Percentiles rank a stretch among this genome's conserved stretches.
Evolutionary conservation across 345 rosid genomes (phyloP).

Genomic region (Euphorbia pulcherrima): DNA sequence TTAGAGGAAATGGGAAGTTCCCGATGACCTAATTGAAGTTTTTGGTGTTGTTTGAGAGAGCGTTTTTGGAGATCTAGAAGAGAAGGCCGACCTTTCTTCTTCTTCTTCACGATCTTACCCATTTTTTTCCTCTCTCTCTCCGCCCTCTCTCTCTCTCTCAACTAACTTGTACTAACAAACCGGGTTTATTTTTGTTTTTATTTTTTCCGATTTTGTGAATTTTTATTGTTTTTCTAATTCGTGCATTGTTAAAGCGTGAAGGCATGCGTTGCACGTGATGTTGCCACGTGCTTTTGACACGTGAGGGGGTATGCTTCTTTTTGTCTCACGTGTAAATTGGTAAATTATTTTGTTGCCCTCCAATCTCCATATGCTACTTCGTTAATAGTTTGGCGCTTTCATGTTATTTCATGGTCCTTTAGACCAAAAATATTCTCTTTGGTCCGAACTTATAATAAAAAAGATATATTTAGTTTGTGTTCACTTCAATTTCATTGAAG

Average conservation of each 20-base stretch:
- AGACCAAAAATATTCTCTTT: no score
- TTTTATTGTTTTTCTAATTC: no score
- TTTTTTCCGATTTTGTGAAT: background rate
- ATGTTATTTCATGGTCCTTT: no score
- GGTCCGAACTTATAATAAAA: no score
- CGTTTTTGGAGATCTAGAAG: conserved; percentile 27
- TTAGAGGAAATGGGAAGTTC: conserved; percentile 3
- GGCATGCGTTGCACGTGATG: conserved; percentile 10
- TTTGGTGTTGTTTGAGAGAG: background rate
- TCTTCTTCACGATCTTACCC: conserved; percentile 22
- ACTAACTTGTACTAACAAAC: conserved; percentile 26
- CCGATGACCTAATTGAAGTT: background rate
- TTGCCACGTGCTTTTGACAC: background rate
- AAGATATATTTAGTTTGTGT: no score
- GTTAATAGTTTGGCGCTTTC: no score
- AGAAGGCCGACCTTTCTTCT: conserved; percentile 33
- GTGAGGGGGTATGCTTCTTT: background rate
- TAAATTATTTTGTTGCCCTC: no score
- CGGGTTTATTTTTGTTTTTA: conserved; percentile 12
- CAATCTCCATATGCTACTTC: no score
- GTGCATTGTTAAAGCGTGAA: background rate
- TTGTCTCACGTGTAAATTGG: background rate
- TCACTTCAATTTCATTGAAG: no score
- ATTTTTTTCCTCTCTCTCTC: background rate
- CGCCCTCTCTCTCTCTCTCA: conserved; percentile 13